These are phyloP conservation scores for Macrocystidia cucumis DNA, from an alignment of 1,284 basidiomycete species.

Conservation along the genomic window DNA sequence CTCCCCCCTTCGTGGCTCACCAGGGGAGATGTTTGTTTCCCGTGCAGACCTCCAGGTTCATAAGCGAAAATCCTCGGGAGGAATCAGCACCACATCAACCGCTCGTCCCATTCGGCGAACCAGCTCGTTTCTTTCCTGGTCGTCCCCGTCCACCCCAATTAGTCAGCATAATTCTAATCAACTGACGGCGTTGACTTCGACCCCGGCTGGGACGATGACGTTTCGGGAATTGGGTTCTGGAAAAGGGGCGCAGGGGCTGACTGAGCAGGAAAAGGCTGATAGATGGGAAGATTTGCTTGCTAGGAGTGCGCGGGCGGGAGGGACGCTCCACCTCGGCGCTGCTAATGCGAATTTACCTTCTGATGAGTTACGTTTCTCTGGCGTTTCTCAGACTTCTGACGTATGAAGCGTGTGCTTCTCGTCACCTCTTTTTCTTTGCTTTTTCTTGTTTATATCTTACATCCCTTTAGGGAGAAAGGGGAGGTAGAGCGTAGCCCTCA, in stretches of 20 bases:
- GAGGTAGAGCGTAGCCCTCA: too few species aligned
- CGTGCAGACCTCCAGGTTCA: slow-evolving; percentile 6
- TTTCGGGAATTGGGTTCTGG: slow-evolving; percentile 39
- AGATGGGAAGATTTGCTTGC: slow-evolving; percentile 63
- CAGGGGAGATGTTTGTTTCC: background rate
- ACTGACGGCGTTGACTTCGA: too few species aligned
- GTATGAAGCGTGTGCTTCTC: background rate
- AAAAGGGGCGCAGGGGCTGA: slow-evolving; percentile 21
- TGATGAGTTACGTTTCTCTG: slow-evolving; percentile 13
- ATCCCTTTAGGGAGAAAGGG: too few species aligned
- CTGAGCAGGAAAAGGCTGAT: slow-evolving; percentile 60
- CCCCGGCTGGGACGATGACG: slow-evolving; percentile 21
- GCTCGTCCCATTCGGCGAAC: slow-evolving; percentile 12
- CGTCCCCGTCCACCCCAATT: slow-evolving; percentile 12
- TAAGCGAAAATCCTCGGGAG: slow-evolving; percentile 14
- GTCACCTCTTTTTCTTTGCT: background rate
- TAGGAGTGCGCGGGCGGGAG: slow-evolving; percentile 57
- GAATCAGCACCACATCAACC: slow-evolving; percentile 13
- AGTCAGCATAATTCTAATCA: too few species aligned
- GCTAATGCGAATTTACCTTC: slow-evolving; percentile 12
- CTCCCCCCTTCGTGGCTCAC: slow-evolving; percentile 6
- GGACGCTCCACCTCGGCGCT: slow-evolving; percentile 48
- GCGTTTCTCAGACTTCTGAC: slow-evolving; percentile 2
- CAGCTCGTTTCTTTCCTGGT: slow-evolving; percentile 10
- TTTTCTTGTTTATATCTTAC: background rate